Evolutionary conservation across 371 early-diverging fungal species (phyloP), one percentile per base, ranked within the genome.

Genomic region (Zychaea mexicana): DNA sequence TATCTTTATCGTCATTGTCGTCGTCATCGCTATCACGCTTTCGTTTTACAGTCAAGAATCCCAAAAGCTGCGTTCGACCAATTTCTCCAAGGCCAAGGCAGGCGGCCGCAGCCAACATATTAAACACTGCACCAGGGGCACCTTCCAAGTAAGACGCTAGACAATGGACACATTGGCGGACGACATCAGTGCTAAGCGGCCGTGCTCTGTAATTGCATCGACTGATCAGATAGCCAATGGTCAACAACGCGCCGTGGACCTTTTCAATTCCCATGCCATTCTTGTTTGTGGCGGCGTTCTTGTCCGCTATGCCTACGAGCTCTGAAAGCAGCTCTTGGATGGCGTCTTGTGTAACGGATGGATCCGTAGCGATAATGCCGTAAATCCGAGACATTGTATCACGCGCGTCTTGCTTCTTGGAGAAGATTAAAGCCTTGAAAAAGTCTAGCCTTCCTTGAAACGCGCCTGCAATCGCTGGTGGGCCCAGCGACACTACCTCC

Each of bases 401-500:
- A 27, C 92, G 79, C 1, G 91, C 87, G 31, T 92, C 92, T 4
- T 76, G 39, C 57, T 89, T 90, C 8, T 85, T 73, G 0, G 90
- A 87, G 0, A 79, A 64, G 21, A 89, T 62, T 36, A 89, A 86
- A 0, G 85, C 72, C 74, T 87, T 85, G 65, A 92, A 79, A 80
- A 91, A 90, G 10, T 74, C 75, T 9, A 87, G 66, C 22, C 83
- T 78, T 19, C 79, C 72, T 15, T 82, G 80, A 61, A 89, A 92
- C 5, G 81, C 76, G 0, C 77, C 77, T 0, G 89, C 78, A 21
- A 92, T 75, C 13, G 83, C 73, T 13, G 87, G 76, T 12, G 93
- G 92, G 0, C 87, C 89, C 5, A 93, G 67, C 0, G 92, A 90
- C 4, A 94, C 84, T 13, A 91, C 71, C 66, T 94, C 94, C 33